Evolutionary conservation across 2,329 filamentous ascomycete species (phyloP).

Genomic region (Beauveria australis): DNA sequence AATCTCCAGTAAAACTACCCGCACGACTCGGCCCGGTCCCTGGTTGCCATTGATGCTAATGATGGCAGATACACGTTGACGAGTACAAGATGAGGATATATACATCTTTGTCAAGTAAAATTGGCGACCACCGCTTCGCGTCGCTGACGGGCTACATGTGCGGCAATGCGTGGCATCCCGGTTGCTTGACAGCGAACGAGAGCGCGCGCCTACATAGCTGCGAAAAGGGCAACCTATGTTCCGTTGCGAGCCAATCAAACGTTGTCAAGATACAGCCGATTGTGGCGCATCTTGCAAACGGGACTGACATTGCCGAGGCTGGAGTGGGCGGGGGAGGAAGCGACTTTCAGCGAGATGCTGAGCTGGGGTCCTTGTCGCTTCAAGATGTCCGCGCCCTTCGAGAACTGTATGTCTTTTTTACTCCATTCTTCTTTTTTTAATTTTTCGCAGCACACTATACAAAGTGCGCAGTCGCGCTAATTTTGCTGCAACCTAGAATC

Average conservation of each 20-base stretch:
- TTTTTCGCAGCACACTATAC: background rate
- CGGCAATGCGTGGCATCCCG: slow-evolving; percentile 61
- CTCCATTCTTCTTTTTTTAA: too few relatives aligned
- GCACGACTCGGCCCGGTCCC: background rate
- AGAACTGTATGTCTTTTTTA: slow-evolving; percentile 23
- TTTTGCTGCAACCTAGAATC: background rate
- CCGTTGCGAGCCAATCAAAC: slow-evolving; percentile 34
- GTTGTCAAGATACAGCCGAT: slow-evolving; percentile 75
- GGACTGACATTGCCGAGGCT: slow-evolving; percentile 59
- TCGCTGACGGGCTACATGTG: slow-evolving; percentile 65
- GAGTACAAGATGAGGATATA: slow-evolving; percentile 72
- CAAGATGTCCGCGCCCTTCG: slow-evolving; percentile 44
- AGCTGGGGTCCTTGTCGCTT: slow-evolving; percentile 52
- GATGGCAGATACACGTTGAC: slow-evolving; percentile 65
- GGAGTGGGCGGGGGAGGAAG: slow-evolving; percentile 74
- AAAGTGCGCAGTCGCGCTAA: background rate
- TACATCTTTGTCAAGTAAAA: slow-evolving; percentile 42
- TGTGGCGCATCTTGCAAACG: slow-evolving; percentile 53
- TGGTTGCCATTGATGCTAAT: background rate
- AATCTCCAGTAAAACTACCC: slow-evolving; percentile 43
- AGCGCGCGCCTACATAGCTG: slow-evolving; percentile 74
- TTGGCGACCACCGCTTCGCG: slow-evolving; percentile 36
- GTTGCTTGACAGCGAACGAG: slow-evolving; percentile 61
- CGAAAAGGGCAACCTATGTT: slow-evolving; percentile 61
- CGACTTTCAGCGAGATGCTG: slow-evolving; percentile 60